These are phyloP conservation scores for Phytophthora parvispora DNA, from an alignment of 352 stramenopile genomes.

Conservation along the genomic window DNA sequence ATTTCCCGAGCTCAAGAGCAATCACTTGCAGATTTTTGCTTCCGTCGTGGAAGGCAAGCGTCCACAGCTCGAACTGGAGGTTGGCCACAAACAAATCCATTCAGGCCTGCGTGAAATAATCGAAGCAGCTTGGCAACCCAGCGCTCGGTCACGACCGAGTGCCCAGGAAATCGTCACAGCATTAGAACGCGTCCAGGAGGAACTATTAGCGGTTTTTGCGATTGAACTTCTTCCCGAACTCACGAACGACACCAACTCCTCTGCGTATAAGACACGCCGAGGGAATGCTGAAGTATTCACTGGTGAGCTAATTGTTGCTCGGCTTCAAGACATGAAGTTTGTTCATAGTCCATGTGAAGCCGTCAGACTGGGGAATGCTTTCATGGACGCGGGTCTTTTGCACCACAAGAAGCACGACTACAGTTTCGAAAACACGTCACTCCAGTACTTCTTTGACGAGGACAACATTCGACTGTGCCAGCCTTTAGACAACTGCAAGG, in stretches of 20 bases:
- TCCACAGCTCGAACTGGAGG: constrained; percentile 23
- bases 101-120: constrained; percentile 53
- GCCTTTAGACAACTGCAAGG: constrained; percentile 9
- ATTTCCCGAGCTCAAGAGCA: constrained; percentile 55
- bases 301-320: constrained; percentile 42
- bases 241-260: constrained; percentile 26
- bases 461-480: constrained; percentile 45
- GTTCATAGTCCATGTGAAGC: constrained; percentile 42
- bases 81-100: constrained; percentile 25
- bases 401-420: constrained; percentile 57
- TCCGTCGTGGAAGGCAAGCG: constrained; percentile 53
- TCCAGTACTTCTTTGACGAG: constrained; percentile 57
- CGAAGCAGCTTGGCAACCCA: constrained; percentile 49
- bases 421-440: constrained; percentile 38
- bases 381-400: constrained; percentile 58
- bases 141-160: constrained; percentile 45
- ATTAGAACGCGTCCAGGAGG: constrained; percentile 59
- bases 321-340: constrained; percentile 38
- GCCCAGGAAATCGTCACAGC: constrained; percentile 48
- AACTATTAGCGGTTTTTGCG: constrained; percentile 42
- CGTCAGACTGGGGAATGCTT: constrained; percentile 50
- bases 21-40: constrained; percentile 62
- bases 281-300: constrained; percentile 31
- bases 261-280: constrained; percentile 18
- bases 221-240: constrained; percentile 36